Evolutionary conservation across 257 asterid species (phyloP), one percentile per base, ranked within the genome.

Genomic region (Solanum ossicruentum): DNA sequence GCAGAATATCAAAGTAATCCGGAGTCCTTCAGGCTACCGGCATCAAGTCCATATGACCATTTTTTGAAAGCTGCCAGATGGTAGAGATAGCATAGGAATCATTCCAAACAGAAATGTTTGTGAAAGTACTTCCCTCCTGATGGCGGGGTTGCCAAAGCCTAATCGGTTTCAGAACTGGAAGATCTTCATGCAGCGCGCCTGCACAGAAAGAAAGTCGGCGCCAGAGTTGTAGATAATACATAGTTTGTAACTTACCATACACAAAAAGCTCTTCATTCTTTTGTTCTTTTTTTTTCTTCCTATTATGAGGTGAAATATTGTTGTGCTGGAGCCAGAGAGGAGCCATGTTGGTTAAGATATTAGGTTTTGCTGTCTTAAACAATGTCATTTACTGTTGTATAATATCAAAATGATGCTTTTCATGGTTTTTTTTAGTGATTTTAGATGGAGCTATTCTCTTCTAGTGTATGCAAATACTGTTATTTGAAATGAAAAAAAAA

Each of bases 41-140:
- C 93, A 63, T 89, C 96, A 41, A 94, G 98, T 85, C 98, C 98
- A 20, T 95, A 90, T 51, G 98, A 95, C 85, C 92, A 92, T 87
- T 94, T 95, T 89, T 85, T 94, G 91, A 95, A 94, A 92, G 98
- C 98, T 60, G 98, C 98, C 9, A 94, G 97, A 79, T 95, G 99
- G 80, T 94, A 87, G 92, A 82, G 92, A 82, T 67, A 63, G 36
- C 21, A 67, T 43, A 79, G 54, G 81, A 60, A 12, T 17, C 51
- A 15, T 8, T 61, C 41, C 28, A 0, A 51, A 39, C 55, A 21
- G 39, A 67, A 51, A 41, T 36, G 71, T 39, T 55, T 75, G 75
- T 6, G 65, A 84, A 32, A 54, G 43, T 10, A 85, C 60, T 23
- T 23, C 86, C 77, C 51, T 23, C 57, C 83, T 60, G 86, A 72